Conservation (phyloP, 805 yeast species). For the Candida suzukii region DNA sequence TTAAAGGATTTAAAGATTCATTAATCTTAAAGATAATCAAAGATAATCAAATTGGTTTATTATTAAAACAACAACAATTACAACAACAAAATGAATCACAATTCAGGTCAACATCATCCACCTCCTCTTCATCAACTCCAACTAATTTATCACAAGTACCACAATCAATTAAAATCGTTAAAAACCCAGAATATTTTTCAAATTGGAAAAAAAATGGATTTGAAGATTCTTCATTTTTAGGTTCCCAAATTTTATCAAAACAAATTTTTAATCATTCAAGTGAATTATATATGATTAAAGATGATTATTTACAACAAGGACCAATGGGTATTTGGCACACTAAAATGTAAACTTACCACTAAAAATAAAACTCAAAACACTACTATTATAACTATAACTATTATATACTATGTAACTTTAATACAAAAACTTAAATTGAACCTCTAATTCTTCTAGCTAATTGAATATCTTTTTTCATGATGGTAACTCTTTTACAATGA, state of each 20-base stretch:
- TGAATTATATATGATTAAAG: constrained; percentile 62
- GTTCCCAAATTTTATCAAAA: constrained; percentile 82
- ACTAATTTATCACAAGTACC: constrained; percentile 55
- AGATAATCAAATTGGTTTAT: constrained; percentile 10
- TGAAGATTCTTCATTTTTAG: constrained; percentile 73
- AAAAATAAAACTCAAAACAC: background rate
- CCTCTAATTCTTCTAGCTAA: constrained; percentile 75
- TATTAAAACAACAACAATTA: constrained; percentile 1
- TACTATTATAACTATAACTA: background rate
- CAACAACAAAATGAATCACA: constrained; percentile 5
- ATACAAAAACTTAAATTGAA: constrained; percentile 3
- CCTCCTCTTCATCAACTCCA: constrained; percentile 2
- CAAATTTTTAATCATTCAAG: constrained; percentile 67
- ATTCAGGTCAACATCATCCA: constrained; percentile 16
- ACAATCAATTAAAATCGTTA: constrained; percentile 56
- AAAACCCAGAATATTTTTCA: constrained; percentile 86
- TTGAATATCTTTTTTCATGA: constrained; percentile 78
- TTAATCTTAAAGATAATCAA: constrained; percentile 44
- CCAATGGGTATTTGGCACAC: constrained; percentile 72
- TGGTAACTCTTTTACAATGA: constrained; percentile 78
- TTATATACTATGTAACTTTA: no score
- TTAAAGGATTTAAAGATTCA: constrained; percentile 72
- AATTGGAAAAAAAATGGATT: constrained; percentile 85
- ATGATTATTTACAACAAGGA: constrained; percentile 70
- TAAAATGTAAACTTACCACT: constrained; percentile 12